Conservation (phyloP, 441 rosid genomes). For the Capsella rubella region DNA sequence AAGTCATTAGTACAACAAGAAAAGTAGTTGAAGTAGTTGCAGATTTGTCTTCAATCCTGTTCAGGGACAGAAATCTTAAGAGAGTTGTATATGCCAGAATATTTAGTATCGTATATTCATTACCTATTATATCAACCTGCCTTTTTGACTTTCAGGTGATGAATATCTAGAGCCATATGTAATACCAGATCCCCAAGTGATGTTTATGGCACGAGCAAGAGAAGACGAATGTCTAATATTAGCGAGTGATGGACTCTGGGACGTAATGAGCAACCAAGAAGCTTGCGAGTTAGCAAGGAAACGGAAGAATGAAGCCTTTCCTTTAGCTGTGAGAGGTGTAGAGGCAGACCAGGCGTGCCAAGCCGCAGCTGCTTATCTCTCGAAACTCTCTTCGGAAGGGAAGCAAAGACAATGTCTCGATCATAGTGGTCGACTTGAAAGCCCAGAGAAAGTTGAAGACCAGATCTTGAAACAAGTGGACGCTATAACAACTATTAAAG, state of each 20-base stretch:
- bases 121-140: background rate
- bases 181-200: slow-evolving; percentile 81
- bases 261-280: slow-evolving; percentile 80
- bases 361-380: slow-evolving; percentile 78
- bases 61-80: background rate
- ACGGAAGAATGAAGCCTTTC: slow-evolving; percentile 59
- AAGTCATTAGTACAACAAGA: slow-evolving; percentile 60
- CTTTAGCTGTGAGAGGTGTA: slow-evolving; percentile 58
- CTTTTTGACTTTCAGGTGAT: slow-evolving; percentile 56
- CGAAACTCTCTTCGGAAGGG: slow-evolving; percentile 72
- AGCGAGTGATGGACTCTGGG: slow-evolving; percentile 90
- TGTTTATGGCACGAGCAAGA: slow-evolving; percentile 73
- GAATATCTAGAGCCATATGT: slow-evolving; percentile 81
- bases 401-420: slow-evolving; percentile 78
- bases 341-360: slow-evolving; percentile 74
- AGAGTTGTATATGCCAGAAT: background rate
- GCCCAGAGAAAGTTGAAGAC: slow-evolving; percentile 77
- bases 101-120: background rate
- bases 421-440: slow-evolving; percentile 82
- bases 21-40: background rate
- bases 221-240: slow-evolving; percentile 84
- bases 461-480: slow-evolving; percentile 52
- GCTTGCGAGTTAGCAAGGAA: slow-evolving; percentile 76
- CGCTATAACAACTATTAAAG: slow-evolving; percentile 19
- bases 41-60: background rate